Evolutionary conservation across 305 asterid species (phyloP).

Genomic region (Fraxinus latifolia): DNA sequence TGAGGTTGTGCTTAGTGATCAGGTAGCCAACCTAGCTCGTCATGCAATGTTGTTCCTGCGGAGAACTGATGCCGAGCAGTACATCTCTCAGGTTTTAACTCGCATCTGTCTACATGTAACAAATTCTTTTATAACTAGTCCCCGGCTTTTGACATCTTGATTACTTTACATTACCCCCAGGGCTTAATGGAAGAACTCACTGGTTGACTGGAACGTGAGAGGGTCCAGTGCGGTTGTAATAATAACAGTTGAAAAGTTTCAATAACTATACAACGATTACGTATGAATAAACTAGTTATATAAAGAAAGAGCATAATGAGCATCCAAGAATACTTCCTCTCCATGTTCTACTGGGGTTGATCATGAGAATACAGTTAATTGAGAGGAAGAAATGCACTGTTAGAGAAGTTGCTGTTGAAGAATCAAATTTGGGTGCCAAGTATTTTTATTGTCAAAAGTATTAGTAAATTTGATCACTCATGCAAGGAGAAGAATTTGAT

Average conservation of each 20-base stretch:
- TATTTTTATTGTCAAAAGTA: background rate
- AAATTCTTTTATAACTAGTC: background rate
- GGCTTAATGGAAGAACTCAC: conserved; percentile 82
- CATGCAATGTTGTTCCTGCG: conserved; percentile 87
- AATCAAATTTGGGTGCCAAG: background rate
- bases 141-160: conserved; percentile 6
- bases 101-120: background rate
- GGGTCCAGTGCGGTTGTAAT: background rate
- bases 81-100: conserved; percentile 62
- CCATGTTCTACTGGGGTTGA: background rate
- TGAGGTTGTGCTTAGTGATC: conserved; percentile 68
- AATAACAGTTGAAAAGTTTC: background rate
- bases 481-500: background rate
- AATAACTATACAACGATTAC: background rate
- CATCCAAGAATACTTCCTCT: background rate
- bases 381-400: background rate
- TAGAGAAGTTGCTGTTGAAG: background rate
- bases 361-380: background rate
- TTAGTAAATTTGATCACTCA: background rate
- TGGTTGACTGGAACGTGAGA: conserved; percentile 25
- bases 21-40: conserved; percentile 65
- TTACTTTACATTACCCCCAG: conserved; percentile 32
- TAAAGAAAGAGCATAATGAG: background rate
- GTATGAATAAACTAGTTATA: conserved; percentile 3
- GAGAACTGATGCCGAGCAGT: conserved; percentile 88